These are phyloP conservation scores for Quercus variabilis DNA, from an alignment of 306 rosid species.

Conservation along the genomic window DNA sequence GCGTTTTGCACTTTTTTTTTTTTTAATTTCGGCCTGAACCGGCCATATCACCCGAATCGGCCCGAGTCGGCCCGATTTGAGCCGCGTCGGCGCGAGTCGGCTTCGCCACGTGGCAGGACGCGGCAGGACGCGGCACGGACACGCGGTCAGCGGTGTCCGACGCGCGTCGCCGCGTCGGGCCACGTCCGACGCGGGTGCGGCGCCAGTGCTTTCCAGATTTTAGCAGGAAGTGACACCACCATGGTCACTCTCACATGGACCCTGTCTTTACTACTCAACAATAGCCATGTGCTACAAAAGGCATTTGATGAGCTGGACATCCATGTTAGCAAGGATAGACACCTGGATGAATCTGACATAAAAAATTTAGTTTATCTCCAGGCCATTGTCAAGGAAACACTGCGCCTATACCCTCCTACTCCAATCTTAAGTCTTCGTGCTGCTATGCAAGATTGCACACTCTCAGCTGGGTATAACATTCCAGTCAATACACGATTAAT, in stretches of 20 bases:
- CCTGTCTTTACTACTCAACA: conserved; percentile 32
- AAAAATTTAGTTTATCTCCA: conserved; percentile 34
- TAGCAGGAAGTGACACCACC: conserved; percentile 41
- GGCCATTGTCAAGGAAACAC: conserved; percentile 37
- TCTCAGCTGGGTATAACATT: conserved; percentile 32
- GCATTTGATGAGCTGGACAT: conserved; percentile 29
- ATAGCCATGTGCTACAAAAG: conserved; percentile 20
- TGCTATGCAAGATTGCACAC: conserved; percentile 32
- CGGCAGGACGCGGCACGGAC: too few species aligned
- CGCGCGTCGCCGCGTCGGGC: too few species aligned
- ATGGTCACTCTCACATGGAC: conserved; percentile 38
- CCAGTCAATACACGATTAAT: conserved; percentile 39
- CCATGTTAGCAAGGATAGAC: conserved; percentile 24
- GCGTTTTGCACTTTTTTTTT: too few species aligned
- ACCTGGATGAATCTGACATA: conserved; percentile 34
- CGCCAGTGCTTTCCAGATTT: too few species aligned
- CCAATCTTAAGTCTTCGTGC: conserved; percentile 22
- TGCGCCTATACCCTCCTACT: conserved; percentile 43
- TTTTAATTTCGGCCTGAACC: too few species aligned
- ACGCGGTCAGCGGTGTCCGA: too few species aligned
- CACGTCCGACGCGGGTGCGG: too few species aligned
- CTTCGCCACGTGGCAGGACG: too few species aligned
- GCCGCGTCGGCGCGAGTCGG: too few species aligned
- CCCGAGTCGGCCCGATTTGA: too few species aligned
- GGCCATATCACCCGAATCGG: too few species aligned